Evolutionary conservation across 257 asterid genomes (phyloP), one percentile per base, ranked within the genome.

Genomic region (Ilex asprella): DNA sequence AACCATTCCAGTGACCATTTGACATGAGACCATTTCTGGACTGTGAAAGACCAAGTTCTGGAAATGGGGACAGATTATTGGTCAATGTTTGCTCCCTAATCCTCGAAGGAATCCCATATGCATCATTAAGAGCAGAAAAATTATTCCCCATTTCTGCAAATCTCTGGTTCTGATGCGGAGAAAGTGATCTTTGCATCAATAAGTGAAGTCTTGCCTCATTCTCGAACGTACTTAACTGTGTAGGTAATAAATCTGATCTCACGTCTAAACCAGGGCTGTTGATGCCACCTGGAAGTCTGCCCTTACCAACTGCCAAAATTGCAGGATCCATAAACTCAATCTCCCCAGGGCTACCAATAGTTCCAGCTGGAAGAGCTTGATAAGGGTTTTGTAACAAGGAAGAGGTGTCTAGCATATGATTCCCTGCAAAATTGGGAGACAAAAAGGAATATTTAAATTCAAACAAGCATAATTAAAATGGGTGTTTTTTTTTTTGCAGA

Each of bases 261-360:
- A 74, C 58, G 63, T 82, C 94, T 60, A 86, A 66, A 73, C 87
- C 81, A 12, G 86, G 44, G 73, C 69, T 68, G 72, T 75, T 75
- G 67, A 76, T 55, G 78, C 86, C 78, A 73, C 81, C 75, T 29
- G 95, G 85, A 68, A 92, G 67, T 70, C 88, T 85, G 72, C 89
- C 95, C 67, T 79, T 89, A 71, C 95, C 97, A 74, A 92, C 99
- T 58, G 97, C 97, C 82, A 92, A 82, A 60, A 92, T 92, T 61
- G 99, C 99, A 62, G 99, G 99, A 76, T 92, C 99, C 74, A 83
- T 79, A 71, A 92, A 89, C 76, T 89, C 99, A 71, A 89, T 69
- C 65, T 89, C 95, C 35, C 82, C 87, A 52, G 79, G 78, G 61
- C 74, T 79, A 57, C 63, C 78, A 60, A 80, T 63, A 70, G 76